Percentiles rank a stretch among this genome's conserved stretches.
These are phyloP conservation scores for Wickerhamiella kurtzmanii DNA, from an alignment of 805 yeast genomes.

Conservation along the genomic window DNA sequence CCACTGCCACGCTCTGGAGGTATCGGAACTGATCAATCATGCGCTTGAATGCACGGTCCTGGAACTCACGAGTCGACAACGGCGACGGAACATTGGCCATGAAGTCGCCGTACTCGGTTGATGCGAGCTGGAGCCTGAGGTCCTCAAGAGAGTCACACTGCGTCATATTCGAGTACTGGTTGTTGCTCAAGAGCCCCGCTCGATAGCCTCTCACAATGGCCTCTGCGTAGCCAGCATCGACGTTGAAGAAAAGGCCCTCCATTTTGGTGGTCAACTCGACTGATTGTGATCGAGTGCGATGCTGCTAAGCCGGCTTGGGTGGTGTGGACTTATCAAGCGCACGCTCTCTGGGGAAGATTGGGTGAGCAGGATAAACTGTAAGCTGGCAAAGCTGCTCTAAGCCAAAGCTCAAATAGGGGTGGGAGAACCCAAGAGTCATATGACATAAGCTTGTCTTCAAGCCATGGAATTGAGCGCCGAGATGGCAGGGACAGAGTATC, in stretches of 20 bases:
- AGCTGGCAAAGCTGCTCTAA: no score
- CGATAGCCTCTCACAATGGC: conserved; percentile 92
- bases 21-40: conserved; percentile 75
- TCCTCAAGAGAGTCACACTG: conserved; percentile 95
- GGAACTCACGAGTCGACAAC: conserved; percentile 77
- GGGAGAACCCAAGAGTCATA: no score
- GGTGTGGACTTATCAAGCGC: no score
- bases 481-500: no score
- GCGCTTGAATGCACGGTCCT: conserved; percentile 60
- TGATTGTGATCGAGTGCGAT: no score
- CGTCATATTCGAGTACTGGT: conserved; percentile 81
- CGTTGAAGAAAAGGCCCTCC: conserved; percentile 91
- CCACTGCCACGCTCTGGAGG: conserved; percentile 69
- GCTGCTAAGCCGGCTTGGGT: no score
- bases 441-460: no score
- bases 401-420: no score
- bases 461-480: no score
- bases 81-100: conserved; percentile 69
- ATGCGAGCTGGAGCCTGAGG: conserved; percentile 80
- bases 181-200: conserved; percentile 58
- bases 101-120: conserved; percentile 92
- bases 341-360: no score
- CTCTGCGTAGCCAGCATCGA: conserved; percentile 82
- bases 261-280: conserved; percentile 26
- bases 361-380: no score